Conservation (phyloP, 179 eudicot species). For the Sideroxylon spinosum region DNA sequence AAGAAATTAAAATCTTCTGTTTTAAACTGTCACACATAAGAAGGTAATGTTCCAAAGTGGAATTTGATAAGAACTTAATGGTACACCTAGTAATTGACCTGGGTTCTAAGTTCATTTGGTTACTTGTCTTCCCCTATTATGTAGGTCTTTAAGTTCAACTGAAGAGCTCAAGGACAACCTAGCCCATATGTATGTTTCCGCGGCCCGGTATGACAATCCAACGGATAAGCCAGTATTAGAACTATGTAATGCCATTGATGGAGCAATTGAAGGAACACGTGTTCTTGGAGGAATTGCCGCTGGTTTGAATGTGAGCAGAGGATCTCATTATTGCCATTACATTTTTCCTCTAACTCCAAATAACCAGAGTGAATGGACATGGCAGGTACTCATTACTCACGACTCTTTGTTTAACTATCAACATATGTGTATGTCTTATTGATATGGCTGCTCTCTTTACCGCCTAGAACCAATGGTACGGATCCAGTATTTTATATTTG, state of each 20-base stretch:
- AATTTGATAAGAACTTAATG: too few relatives aligned
- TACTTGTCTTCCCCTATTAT: not conserved
- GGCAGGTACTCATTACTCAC: not conserved
- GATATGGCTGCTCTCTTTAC: too few relatives aligned
- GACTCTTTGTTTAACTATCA: not conserved
- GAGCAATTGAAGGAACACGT: not conserved
- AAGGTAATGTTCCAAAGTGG: too few relatives aligned
- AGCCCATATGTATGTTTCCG: not conserved
- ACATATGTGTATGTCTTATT: too few relatives aligned
- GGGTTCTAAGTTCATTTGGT: too few relatives aligned
- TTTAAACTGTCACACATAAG: too few relatives aligned
- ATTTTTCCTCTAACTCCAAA: not conserved
- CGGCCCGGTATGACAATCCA: not conserved
- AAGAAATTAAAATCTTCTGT: not conserved
- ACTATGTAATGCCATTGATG: not conserved
- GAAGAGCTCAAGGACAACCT: conserved; percentile 1
- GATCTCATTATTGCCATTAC: not conserved
- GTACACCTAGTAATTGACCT: too few relatives aligned
- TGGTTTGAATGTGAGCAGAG: not conserved
- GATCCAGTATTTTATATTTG: too few relatives aligned
- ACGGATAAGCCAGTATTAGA: not conserved
- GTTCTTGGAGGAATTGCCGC: not conserved
- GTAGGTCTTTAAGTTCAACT: not conserved
- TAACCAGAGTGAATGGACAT: not conserved
- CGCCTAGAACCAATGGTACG: too few relatives aligned